Conservation (phyloP, 768 basidiomycete genomes). For the Trametes sanguinea region DNA sequence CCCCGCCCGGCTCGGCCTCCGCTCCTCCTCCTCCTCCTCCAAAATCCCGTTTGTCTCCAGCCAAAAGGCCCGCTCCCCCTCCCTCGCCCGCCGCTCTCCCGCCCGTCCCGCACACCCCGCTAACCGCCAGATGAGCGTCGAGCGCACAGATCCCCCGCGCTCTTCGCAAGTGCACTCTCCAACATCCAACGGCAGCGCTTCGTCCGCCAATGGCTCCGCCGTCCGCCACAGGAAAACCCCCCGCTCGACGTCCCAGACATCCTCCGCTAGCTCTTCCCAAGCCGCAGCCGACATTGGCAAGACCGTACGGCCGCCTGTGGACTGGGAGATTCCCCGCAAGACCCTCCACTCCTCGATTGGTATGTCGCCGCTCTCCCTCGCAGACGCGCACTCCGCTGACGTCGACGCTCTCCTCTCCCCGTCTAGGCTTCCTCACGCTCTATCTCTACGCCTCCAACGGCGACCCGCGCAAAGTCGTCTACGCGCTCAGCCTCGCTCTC, state of each 20-base stretch:
- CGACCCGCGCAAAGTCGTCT: slow-evolving; percentile 53
- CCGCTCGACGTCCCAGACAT: neutral
- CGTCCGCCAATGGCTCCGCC: neutral
- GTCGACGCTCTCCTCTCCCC: neutral
- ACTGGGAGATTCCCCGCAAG: slow-evolving; percentile 93
- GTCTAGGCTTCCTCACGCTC: slow-evolving; percentile 62
- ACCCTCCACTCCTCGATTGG: slow-evolving; percentile 87
- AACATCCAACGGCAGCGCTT: slow-evolving; percentile 2
- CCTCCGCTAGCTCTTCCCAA: neutral
- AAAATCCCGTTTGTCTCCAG: slow-evolving; percentile 28
- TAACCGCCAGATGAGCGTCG: slow-evolving; percentile 14
- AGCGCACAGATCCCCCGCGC: neutral
- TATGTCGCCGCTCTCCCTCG: slow-evolving; percentile 37
- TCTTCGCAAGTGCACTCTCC: neutral
- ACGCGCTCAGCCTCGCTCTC: slow-evolving; percentile 65
- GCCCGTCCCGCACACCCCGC: slow-evolving; percentile 3
- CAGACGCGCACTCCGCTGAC: neutral
- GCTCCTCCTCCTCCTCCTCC: slow-evolving; percentile 23
- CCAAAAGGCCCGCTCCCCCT: slow-evolving; percentile 20
- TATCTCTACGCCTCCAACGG: slow-evolving; percentile 57
- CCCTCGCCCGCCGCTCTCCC: slow-evolving; percentile 7
- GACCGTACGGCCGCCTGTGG: slow-evolving; percentile 37
- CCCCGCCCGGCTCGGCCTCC: slow-evolving; percentile 22
- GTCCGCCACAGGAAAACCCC: slow-evolving; percentile 19
- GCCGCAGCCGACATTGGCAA: neutral